phyloP scores from a whole-genome alignment of 2,329 filamentous ascomycete genomes.

The Cladosporium sp. region DNA sequence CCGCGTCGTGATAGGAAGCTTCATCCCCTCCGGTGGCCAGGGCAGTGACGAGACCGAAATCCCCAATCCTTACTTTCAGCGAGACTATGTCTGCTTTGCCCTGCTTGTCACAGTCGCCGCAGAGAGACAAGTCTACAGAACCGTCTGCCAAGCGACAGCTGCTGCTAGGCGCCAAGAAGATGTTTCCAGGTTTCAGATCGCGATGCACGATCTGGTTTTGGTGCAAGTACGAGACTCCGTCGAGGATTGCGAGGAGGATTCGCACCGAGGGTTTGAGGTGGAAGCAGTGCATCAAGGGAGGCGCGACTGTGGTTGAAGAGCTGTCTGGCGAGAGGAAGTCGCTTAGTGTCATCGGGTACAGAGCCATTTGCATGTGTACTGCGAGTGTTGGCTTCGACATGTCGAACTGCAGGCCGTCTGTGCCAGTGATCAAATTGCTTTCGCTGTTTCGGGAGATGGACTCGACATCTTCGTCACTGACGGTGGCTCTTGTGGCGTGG shows the following conservation, averaged over 20 bases:
- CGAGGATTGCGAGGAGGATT: slow-evolving; percentile 56
- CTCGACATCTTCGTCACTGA: slow-evolving; percentile 43
- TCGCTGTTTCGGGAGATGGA: slow-evolving; percentile 34
- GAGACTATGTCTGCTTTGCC: slow-evolving; percentile 18
- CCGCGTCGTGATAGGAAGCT: background rate
- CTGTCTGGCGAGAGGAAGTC: slow-evolving; percentile 45
- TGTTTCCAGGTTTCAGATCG: slow-evolving; percentile 65
- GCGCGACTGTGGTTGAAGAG: slow-evolving; percentile 12
- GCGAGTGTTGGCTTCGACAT: slow-evolving; percentile 34
- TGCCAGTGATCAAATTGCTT: slow-evolving; percentile 11
- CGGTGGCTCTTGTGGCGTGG: slow-evolving; percentile 17
- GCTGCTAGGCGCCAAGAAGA: slow-evolving; percentile 55
- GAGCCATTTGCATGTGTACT: slow-evolving; percentile 65
- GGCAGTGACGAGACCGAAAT: slow-evolving; percentile 62
- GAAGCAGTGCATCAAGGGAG: slow-evolving; percentile 54
- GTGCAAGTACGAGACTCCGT: slow-evolving; percentile 63
- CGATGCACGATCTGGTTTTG: slow-evolving; percentile 58
- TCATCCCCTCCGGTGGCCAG: slow-evolving; percentile 35
- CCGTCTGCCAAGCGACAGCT: slow-evolving; percentile 29
- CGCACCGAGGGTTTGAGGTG: slow-evolving; percentile 54
- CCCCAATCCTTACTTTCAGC: slow-evolving; percentile 56
- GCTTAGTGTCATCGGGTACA: slow-evolving; percentile 59
- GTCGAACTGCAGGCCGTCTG: slow-evolving; percentile 5
- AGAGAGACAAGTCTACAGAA: slow-evolving; percentile 44
- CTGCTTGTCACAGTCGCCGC: slow-evolving; percentile 39